These are phyloP conservation scores for Byssothecium circinans DNA, from an alignment of 2,329 filamentous ascomycete species.

Conservation along the genomic window DNA sequence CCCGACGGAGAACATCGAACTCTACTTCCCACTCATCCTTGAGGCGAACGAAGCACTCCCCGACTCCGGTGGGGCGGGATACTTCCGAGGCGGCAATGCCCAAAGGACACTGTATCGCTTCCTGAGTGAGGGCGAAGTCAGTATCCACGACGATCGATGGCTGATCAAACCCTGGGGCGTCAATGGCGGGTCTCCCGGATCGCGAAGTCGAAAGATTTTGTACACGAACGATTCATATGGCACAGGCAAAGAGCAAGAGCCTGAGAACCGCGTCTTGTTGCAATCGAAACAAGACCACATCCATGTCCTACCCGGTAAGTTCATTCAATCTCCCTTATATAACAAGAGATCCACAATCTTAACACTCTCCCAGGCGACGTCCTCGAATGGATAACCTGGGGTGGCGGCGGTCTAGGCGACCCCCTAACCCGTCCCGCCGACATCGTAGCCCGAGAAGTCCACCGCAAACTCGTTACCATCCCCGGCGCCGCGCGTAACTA, in stretches of 20 bases:
- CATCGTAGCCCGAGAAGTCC: slow-evolving; percentile 51
- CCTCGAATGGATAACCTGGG: slow-evolving; percentile 56
- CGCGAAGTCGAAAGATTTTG: slow-evolving; percentile 48
- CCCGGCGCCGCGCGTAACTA: slow-evolving; percentile 49
- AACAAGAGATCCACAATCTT: not conserved
- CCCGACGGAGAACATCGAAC: slow-evolving; percentile 52
- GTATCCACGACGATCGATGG: slow-evolving; percentile 54
- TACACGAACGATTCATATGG: slow-evolving; percentile 46
- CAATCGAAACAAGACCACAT: slow-evolving; percentile 55
- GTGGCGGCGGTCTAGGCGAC: slow-evolving; percentile 53
- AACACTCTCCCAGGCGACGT: slow-evolving; percentile 44
- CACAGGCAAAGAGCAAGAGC: slow-evolving; percentile 34
- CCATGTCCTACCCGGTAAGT: slow-evolving; percentile 44
- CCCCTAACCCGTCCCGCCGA: slow-evolving; percentile 48
- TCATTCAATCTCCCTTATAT: not conserved
- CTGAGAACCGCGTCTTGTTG: slow-evolving; percentile 36
- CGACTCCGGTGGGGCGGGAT: slow-evolving; percentile 53
- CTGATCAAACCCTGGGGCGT: slow-evolving; percentile 55
- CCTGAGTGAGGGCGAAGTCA: slow-evolving; percentile 50
- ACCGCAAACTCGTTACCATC: slow-evolving; percentile 48
- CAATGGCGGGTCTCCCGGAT: slow-evolving; percentile 50
- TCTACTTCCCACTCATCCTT: slow-evolving; percentile 53
- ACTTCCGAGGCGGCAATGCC: slow-evolving; percentile 53
- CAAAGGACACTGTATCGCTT: slow-evolving; percentile 54
- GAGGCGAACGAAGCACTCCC: slow-evolving; percentile 53